Base-by-base conservation (phyloP, 768 basidiomycete species). In the Atractiella rhizophila region DNA sequence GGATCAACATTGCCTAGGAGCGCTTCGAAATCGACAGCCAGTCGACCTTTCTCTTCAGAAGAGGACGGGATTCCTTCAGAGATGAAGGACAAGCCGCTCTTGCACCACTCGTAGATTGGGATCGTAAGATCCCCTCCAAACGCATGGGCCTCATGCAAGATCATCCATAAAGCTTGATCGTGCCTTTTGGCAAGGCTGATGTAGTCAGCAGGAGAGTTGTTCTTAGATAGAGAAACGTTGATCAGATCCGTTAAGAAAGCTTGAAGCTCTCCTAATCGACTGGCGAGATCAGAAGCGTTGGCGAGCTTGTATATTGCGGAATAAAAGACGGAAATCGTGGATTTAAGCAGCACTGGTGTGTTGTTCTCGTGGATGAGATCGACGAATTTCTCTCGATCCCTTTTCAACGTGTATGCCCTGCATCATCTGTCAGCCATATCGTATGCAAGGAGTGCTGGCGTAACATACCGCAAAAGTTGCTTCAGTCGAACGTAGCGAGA, bases 381-480 rank as follows among this genome's bases (percentile, higher is more conserved):
- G 32, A 42, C 31, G 4, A 50, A 45, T 30, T 50, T 45, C 25
- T 47, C 35, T 4, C 45, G 45, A 35, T 50, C 48, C 8, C 48
- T 36, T 29, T 42, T 24, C 3, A 39, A 43, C 32, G 44, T 46
- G 34, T 42, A 50, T 5, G 48, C 48, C 2, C 48, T 50, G 28
- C 5, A 2, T n/a, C 6, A 36, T 18, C n/a, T n/a, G n/a, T n/a
- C n/a, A n/a, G n/a, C n/a, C n/a, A n/a, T n/a, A n/a, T n/a, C n/a
- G n/a, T n/a, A n/a, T n/a, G n/a, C n/a, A n/a, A n/a, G n/a, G n/a
- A n/a, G n/a, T n/a, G n/a, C n/a, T n/a, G n/a, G n/a, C n/a, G n/a
- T n/a, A n/a, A n/a, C n/a, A n/a, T n/a, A n/a, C n/a, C n/a, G n/a
- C n/a, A n/a, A n/a, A n/a, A n/a, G n/a, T n/a, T n/a, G n/a, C n/a